Percentiles rank a stretch among this genome's conserved stretches.
Evolutionary conservation across 228 moss, liverwort and hornwort genomes (phyloP).

Genomic region (Sphagnum fallax): DNA sequence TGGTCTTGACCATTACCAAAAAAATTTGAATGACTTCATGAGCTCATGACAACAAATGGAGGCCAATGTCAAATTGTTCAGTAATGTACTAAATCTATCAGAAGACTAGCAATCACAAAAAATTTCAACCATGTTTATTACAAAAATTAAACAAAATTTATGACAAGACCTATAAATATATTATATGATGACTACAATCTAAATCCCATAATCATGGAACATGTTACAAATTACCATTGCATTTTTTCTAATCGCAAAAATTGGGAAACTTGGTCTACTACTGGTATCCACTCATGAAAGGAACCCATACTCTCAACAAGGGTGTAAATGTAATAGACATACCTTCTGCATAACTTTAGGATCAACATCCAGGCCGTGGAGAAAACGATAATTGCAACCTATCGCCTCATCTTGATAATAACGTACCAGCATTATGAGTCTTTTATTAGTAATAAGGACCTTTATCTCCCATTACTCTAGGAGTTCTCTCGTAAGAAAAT

Average conservation of each 20-base stretch:
- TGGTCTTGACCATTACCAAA: too few species aligned
- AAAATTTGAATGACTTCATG: too few species aligned
- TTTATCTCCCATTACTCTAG: too few species aligned
- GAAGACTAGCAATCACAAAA: too few species aligned
- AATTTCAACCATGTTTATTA: not conserved
- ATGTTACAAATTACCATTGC: not conserved
- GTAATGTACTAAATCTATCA: too few species aligned
- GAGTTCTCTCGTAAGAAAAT: too few species aligned
- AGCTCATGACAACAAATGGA: too few species aligned
- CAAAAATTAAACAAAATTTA: not conserved
- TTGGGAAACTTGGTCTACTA: not conserved
- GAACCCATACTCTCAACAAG: not conserved
- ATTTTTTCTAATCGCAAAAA: not conserved
- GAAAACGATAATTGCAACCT: constrained; percentile 12
- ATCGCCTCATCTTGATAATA: constrained; percentile 72
- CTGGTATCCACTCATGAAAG: not conserved
- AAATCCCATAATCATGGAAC: not conserved
- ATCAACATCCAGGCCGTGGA: constrained; percentile 35
- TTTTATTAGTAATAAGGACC: too few species aligned
- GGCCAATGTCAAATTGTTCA: too few species aligned
- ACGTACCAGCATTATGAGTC: constrained; percentile 13
- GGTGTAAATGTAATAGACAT: not conserved
- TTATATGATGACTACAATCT: not conserved
- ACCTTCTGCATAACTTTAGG: constrained; percentile 52
- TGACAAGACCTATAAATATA: not conserved